These are phyloP conservation scores for Penicillium canescens DNA, from an alignment of 495 filamentous ascomycete genomes.

Conservation along the genomic window DNA sequence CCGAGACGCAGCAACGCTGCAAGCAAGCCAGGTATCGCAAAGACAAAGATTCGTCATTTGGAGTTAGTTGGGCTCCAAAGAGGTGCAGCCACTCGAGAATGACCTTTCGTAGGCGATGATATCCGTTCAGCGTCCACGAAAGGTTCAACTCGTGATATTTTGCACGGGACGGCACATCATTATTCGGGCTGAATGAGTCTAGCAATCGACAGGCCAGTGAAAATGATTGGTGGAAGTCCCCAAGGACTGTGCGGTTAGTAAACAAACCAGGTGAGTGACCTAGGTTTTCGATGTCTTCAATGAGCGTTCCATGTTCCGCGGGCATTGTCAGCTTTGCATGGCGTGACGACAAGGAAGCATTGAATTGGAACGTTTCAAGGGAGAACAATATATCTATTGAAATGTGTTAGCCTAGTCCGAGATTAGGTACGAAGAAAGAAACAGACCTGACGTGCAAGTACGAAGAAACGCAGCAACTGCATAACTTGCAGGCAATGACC, in stretches of 20 bases:
- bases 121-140: constrained; percentile 37
- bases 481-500: constrained; percentile 26
- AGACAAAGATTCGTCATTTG: constrained; percentile 18
- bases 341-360: constrained; percentile 1
- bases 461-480: constrained; percentile 35
- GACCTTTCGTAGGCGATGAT: constrained; percentile 36
- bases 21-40: constrained; percentile 27
- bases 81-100: constrained; percentile 29
- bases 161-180: neutral
- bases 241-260: constrained; percentile 22
- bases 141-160: constrained; percentile 16
- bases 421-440: neutral
- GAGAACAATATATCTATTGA: constrained; percentile 37
- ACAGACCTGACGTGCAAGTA: constrained; percentile 39
- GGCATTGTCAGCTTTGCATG: constrained; percentile 26
- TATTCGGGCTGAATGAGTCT: constrained; percentile 27
- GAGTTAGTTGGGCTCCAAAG: constrained; percentile 6
- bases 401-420: constrained; percentile 14
- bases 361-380: constrained; percentile 25
- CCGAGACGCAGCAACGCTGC: constrained; percentile 13
- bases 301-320: constrained; percentile 25
- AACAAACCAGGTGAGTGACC: constrained; percentile 31
- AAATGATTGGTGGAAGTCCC: constrained; percentile 25
- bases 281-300: constrained; percentile 34
- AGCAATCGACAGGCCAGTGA: constrained; percentile 28